Evolutionary conservation across 2,329 filamentous ascomycete genomes (phyloP).

Genomic region (Cryphonectria parasitica): DNA sequence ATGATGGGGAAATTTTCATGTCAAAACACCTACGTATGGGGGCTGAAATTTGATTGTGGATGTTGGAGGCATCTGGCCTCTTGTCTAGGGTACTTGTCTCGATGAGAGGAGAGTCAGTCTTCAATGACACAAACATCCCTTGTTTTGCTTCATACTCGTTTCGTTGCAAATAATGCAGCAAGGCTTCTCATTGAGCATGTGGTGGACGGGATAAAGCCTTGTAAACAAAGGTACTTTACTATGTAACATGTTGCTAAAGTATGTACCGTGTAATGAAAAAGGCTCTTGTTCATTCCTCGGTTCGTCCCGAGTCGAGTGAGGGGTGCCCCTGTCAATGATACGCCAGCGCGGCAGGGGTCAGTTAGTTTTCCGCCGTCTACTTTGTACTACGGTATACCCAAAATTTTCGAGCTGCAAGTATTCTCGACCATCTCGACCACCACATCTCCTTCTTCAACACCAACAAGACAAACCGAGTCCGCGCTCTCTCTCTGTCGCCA

Average conservation of each 20-base stretch:
- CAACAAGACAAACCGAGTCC: background rate
- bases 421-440: background rate
- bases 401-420: conserved; percentile 19
- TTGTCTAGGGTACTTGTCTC: no score
- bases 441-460: background rate
- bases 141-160: background rate
- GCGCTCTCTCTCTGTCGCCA: no score
- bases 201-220: background rate
- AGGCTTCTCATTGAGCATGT: background rate
- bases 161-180: background rate
- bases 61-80: background rate
- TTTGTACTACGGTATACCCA: background rate
- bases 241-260: no score
- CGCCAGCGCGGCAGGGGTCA: background rate
- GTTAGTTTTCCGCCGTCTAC: background rate
- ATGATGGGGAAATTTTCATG: no score
- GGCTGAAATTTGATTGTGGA: background rate
- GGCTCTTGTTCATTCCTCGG: background rate
- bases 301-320: background rate
- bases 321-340: background rate
- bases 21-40: no score
- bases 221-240: no score
- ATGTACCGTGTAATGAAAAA: background rate
- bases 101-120: no score
- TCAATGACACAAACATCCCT: background rate